phyloP scores from a whole-genome alignment of 768 basidiomycete genomes.

The Pleurotus sapidus region DNA sequence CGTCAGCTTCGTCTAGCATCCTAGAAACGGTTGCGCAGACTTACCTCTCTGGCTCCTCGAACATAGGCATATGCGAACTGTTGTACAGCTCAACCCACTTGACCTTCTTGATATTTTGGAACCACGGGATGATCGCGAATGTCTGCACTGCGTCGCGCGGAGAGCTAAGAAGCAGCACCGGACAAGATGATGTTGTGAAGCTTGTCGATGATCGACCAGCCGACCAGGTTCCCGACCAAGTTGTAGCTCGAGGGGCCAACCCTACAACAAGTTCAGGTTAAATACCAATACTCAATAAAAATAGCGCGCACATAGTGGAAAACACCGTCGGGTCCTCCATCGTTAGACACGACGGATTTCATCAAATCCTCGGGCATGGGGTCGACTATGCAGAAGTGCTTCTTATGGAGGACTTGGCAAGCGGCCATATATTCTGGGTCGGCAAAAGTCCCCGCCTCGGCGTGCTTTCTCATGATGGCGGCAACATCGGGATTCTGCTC shows the following conservation, averaged over 20 bases:
- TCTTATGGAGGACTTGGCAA: conserved; percentile 23
- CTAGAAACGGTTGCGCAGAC: no score
- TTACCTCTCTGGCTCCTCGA: conserved; percentile 21
- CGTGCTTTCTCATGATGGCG: neutral
- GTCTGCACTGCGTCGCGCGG: conserved; percentile 20
- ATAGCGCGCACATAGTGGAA: conserved; percentile 25
- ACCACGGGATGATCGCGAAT: conserved; percentile 16
- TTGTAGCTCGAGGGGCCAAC: conserved; percentile 32
- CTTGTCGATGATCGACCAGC: conserved; percentile 18
- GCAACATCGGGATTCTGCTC: neutral
- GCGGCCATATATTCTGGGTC: conserved; percentile 29
- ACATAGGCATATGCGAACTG: conserved; percentile 21
- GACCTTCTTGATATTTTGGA: conserved; percentile 23
- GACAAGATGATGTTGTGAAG: conserved; percentile 16
- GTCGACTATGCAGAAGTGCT: conserved; percentile 29
- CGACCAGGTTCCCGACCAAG: conserved; percentile 18
- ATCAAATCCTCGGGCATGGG: conserved; percentile 31
- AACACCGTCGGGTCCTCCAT: conserved; percentile 29
- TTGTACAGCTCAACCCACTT: conserved; percentile 32
- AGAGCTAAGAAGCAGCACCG: conserved; percentile 20
- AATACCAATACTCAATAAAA: neutral
- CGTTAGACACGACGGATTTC: conserved; percentile 19
- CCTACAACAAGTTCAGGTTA: conserved; percentile 17
- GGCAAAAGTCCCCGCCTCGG: neutral
- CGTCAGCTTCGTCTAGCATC: neutral